Evolutionary conservation across 306 rosid species (phyloP).

Genomic region (Castanea sativa): DNA sequence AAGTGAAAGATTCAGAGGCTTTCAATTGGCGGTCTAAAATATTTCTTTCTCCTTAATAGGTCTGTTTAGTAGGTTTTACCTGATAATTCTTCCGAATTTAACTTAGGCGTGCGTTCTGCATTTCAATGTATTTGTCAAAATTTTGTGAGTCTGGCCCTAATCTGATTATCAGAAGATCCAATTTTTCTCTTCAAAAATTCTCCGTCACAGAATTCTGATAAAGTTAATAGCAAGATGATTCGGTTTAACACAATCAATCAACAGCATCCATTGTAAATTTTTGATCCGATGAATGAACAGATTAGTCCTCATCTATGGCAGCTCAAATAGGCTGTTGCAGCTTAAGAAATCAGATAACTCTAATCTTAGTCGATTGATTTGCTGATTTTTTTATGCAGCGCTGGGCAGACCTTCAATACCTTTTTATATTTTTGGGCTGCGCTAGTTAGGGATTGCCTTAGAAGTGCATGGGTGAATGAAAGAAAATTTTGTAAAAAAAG

Average conservation of each 20-base stretch:
- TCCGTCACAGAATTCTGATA: not conserved
- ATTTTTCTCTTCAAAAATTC: not conserved
- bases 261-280: not conserved
- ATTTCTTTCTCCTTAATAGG: constrained; percentile 38
- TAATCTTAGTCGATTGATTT: no score
- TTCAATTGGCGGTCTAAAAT: constrained; percentile 71
- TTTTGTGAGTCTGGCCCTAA: not conserved
- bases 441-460: not conserved
- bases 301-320: not conserved
- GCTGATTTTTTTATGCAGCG: not conserved
- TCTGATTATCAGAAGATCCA: not conserved
- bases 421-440: not conserved
- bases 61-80: not conserved
- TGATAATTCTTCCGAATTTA: not conserved
- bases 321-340: not conserved
- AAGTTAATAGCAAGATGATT: not conserved
- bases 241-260: not conserved
- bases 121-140: not conserved
- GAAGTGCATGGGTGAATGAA: no score
- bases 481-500: no score
- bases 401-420: not conserved
- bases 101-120: not conserved
- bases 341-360: not conserved
- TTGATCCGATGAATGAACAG: not conserved
- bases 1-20: constrained; percentile 62